Percentiles rank a stretch among this genome's conserved stretches.
Evolutionary conservation across 371 early-diverging fungal species (phyloP).

Genomic region (Apophysomyces ossiformis): DNA sequence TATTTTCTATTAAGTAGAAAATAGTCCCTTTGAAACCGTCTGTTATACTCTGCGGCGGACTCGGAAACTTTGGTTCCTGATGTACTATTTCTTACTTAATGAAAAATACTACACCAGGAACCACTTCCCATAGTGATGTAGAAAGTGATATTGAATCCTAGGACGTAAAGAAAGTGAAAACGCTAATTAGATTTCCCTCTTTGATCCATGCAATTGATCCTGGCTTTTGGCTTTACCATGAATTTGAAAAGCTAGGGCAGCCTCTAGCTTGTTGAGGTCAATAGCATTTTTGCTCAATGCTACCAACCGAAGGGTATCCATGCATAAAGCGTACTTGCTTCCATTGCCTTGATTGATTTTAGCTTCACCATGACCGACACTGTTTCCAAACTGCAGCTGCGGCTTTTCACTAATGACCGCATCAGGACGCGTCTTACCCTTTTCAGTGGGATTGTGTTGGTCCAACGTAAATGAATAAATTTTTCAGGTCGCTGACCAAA

Average conservation of each 20-base stretch:
- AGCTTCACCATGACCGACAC: constrained; percentile 9
- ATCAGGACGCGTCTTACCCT: constrained; percentile 24
- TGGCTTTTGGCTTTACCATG: constrained; percentile 18
- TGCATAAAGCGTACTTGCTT: constrained; percentile 18
- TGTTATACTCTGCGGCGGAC: no score
- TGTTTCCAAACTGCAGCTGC: constrained; percentile 5
- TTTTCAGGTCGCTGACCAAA: constrained; percentile 28
- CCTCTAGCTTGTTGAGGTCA: constrained; percentile 33
- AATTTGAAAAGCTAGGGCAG: constrained; percentile 32
- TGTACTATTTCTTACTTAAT: no score
- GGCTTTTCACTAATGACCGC: constrained; percentile 18
- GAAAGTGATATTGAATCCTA: constrained; percentile 28
- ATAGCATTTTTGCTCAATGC: constrained; percentile 34
- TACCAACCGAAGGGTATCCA: constrained; percentile 29
- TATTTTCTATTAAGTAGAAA: no score
- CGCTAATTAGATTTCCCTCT: constrained; percentile 4
- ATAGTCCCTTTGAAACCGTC: no score
- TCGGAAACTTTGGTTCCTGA: no score
- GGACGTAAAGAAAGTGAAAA: constrained; percentile 8
- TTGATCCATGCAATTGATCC: constrained; percentile 12
- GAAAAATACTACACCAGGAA: no score
- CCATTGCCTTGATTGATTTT: constrained; percentile 4
- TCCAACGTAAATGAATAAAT: constrained; percentile 34
- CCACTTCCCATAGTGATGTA: no score
- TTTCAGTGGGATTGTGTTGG: constrained; percentile 31